phyloP scores from a whole-genome alignment of 129 eudicot genomes.

The Lactuca saligna region DNA sequence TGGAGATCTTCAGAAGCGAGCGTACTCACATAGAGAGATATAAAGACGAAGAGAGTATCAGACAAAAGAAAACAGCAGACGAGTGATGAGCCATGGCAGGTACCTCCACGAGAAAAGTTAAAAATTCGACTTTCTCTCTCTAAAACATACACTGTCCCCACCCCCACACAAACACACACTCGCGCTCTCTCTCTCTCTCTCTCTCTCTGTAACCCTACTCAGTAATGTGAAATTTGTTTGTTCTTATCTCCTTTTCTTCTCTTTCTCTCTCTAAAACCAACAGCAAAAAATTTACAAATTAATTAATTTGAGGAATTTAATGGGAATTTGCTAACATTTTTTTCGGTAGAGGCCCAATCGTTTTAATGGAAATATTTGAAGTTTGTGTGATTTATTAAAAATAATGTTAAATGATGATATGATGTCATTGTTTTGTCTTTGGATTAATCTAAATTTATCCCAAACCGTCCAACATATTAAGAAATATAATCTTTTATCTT shows the following conservation, averaged over 20 bases:
- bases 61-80: conserved; percentile 6
- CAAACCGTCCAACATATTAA: too few relatives aligned
- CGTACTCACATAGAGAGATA: conserved; percentile 12
- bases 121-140: conserved; percentile 18
- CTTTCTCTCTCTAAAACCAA: conserved; percentile 13
- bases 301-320: conserved; percentile 8
- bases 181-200: conserved; percentile 6
- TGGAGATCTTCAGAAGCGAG: conserved; percentile 6
- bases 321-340: not conserved
- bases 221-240: conserved; percentile 27
- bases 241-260: not conserved
- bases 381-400: not conserved
- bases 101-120: conserved; percentile 29
- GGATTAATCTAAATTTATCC: not conserved
- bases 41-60: conserved; percentile 16
- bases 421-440: not conserved
- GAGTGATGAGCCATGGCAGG: conserved; percentile 29
- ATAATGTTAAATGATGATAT: not conserved
- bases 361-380: not conserved
- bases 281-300: not conserved
- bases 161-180: not conserved
- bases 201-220: conserved; percentile 18
- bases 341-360: too few relatives aligned
- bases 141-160: not conserved
- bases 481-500: too few relatives aligned